These are phyloP conservation scores for Lipomyces lipofer DNA, from an alignment of 805 yeast species.

Conservation along the genomic window DNA sequence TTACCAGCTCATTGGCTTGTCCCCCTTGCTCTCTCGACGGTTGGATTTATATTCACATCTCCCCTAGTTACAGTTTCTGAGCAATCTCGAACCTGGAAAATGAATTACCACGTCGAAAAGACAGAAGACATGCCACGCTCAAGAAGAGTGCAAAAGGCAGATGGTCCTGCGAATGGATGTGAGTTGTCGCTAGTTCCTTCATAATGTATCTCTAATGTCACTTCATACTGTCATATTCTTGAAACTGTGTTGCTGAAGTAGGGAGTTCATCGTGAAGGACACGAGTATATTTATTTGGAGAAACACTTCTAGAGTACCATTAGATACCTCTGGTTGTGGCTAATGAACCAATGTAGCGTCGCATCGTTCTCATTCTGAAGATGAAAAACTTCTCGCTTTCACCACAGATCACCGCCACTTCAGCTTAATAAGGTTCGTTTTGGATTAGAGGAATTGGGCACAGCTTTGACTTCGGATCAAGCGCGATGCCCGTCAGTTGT, in stretches of 20 bases:
- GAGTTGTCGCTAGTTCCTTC: neutral
- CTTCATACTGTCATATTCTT: too few relatives aligned
- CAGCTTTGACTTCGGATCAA: neutral
- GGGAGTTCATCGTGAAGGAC: neutral
- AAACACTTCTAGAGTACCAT: neutral
- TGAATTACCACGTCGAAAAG: neutral
- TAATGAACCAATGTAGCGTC: neutral
- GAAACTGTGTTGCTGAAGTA: neutral
- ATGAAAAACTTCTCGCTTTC: constrained; percentile 73
- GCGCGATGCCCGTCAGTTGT: neutral
- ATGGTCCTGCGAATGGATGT: neutral
- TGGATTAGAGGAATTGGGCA: neutral
- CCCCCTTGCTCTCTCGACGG: too few relatives aligned
- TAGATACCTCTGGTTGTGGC: neutral
- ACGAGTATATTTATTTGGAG: neutral
- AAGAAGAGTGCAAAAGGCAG: neutral
- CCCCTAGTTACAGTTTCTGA: too few relatives aligned
- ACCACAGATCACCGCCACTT: constrained; percentile 83
- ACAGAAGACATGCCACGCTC: neutral
- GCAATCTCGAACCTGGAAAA: too few relatives aligned
- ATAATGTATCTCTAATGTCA: neutral
- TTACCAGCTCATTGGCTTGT: too few relatives aligned
- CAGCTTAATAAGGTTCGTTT: constrained; percentile 58
- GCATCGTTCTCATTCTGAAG: constrained; percentile 33
- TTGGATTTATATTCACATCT: too few relatives aligned